phyloP scores from a whole-genome alignment of 148 eudicot species.

The Rhododendron mucronatum region DNA sequence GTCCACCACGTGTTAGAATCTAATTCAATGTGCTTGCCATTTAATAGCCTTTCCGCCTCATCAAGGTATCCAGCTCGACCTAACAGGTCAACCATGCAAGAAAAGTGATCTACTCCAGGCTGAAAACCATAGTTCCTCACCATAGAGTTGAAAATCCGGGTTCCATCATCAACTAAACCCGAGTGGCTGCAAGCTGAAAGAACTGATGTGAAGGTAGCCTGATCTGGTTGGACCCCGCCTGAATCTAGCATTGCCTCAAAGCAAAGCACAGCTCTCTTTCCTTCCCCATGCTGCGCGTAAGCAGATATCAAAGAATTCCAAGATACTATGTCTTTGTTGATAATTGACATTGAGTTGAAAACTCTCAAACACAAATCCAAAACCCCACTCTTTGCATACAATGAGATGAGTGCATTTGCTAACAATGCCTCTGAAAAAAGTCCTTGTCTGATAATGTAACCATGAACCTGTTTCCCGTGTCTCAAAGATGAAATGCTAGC shows the following conservation, averaged over 20 bases:
- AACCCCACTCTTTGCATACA: constrained; percentile 64
- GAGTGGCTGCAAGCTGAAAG: constrained; percentile 86
- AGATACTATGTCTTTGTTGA: constrained; percentile 42
- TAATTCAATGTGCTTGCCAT: constrained; percentile 17
- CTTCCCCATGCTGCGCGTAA: constrained; percentile 58
- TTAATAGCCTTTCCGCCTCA: constrained; percentile 52
- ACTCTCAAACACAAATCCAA: constrained; percentile 44
- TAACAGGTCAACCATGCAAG: constrained; percentile 71
- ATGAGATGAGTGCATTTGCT: constrained; percentile 56
- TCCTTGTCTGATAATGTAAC: constrained; percentile 45
- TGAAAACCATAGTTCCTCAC: constrained; percentile 43
- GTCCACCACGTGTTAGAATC: constrained; percentile 68
- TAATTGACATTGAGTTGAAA: constrained; percentile 48
- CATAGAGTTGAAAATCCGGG: constrained; percentile 55
- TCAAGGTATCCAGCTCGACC: constrained; percentile 75
- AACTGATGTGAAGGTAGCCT: constrained; percentile 60
- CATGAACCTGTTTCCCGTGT: constrained; percentile 65
- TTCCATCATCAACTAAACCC: constrained; percentile 64
- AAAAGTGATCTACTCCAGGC: constrained; percentile 53
- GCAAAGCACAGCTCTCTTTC: constrained; percentile 43
- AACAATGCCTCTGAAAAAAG: constrained; percentile 35
- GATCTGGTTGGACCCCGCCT: constrained; percentile 44
- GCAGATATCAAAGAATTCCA: constrained; percentile 83
- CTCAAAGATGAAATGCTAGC: constrained; percentile 42
- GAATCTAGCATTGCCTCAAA: constrained; percentile 49